These are phyloP conservation scores for Adenanthera pavonina DNA, from an alignment of 306 rosid genomes.

Conservation along the genomic window DNA sequence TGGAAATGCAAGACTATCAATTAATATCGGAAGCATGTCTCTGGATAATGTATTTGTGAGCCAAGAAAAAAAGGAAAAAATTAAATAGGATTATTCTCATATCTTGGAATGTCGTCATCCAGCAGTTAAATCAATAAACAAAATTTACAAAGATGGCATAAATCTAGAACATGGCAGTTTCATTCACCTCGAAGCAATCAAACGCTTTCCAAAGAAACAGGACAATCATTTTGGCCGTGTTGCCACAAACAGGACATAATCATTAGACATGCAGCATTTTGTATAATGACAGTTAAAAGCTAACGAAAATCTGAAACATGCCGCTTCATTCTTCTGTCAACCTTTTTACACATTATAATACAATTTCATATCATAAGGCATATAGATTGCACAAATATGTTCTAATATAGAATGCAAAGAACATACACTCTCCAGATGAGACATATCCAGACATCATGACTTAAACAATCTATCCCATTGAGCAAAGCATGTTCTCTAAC, in stretches of 20 bases:
- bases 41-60: not conserved
- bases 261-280: not conserved
- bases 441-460: not conserved
- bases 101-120: not conserved
- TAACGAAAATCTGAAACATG: slow-evolving; percentile 1
- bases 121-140: not conserved
- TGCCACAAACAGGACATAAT: not conserved
- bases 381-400: not conserved
- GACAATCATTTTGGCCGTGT: not conserved
- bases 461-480: not conserved
- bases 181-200: not conserved
- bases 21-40: not conserved
- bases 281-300: not conserved
- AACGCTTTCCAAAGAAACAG: slow-evolving; percentile 1
- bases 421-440: not conserved
- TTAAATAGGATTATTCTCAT: not conserved
- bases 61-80: not conserved
- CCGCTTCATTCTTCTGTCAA: slow-evolving; percentile 18
- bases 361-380: not conserved
- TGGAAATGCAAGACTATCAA: not conserved
- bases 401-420: not conserved
- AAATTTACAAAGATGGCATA: not conserved
- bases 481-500: not conserved
- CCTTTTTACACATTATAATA: not conserved
- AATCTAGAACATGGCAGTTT: not conserved